Evolutionary conservation across 2,329 filamentous ascomycete species (phyloP).

Genomic region (Aspergillus alliaceus): DNA sequence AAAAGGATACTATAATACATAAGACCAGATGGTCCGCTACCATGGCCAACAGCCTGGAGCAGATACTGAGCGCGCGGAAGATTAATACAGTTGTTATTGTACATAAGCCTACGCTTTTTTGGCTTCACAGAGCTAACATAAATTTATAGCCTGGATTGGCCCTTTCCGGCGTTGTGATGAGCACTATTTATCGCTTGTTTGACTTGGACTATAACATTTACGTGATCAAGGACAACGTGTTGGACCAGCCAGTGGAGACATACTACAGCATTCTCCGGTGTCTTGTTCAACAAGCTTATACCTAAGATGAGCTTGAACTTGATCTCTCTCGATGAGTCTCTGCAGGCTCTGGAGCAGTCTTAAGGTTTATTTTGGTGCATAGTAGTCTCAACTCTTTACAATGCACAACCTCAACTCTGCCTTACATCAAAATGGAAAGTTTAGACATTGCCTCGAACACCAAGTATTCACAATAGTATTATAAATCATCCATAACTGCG

Average conservation of each 20-base stretch:
- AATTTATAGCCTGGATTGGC: slow-evolving; percentile 38
- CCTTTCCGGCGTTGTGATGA: slow-evolving; percentile 45
- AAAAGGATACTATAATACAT: slow-evolving; percentile 34
- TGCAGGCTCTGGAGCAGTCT: slow-evolving; percentile 7
- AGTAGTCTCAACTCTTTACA: background rate
- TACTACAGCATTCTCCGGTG: slow-evolving; percentile 11
- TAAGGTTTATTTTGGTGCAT: background rate
- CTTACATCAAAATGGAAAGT: too few species aligned
- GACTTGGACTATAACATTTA: slow-evolving; percentile 47
- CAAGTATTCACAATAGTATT: too few species aligned
- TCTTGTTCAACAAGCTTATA: slow-evolving; percentile 25
- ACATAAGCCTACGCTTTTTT: slow-evolving; percentile 7
- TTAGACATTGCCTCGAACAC: too few species aligned
- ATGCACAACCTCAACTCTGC: too few species aligned
- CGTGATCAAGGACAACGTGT: slow-evolving; percentile 39
- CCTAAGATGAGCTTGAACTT: slow-evolving; percentile 29
- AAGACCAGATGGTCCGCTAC: slow-evolving; percentile 48
- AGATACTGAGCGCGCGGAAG: slow-evolving; percentile 39
- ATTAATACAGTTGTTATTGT: slow-evolving; percentile 46
- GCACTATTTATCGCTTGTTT: slow-evolving; percentile 45
- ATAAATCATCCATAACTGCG: slow-evolving; percentile 49
- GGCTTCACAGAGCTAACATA: background rate
- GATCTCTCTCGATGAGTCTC: slow-evolving; percentile 19
- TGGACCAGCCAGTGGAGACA: slow-evolving; percentile 30
- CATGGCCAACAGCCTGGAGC: slow-evolving; percentile 41